Percentiles rank a stretch among this genome's conserved stretches.
phyloP scores from a whole-genome alignment of 345 rosid species.

The Alliaria petiolata region DNA sequence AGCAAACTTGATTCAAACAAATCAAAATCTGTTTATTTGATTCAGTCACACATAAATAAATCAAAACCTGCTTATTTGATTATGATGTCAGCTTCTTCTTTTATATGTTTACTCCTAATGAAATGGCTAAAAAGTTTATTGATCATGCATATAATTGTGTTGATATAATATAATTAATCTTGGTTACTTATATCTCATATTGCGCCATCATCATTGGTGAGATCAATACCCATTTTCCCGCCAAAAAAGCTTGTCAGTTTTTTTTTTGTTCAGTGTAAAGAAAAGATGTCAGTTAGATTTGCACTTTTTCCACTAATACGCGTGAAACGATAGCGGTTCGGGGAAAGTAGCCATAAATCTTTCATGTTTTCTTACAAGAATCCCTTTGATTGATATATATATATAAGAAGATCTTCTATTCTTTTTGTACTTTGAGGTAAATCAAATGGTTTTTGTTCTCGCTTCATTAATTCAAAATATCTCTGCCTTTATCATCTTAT shows the following conservation, averaged over 20 bases:
- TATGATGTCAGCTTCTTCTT: not conserved
- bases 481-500: not conserved
- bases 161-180: not conserved
- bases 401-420: slow-evolving; percentile 18
- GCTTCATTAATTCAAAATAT: slow-evolving; percentile 3
- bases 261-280: not conserved
- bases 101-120: not conserved
- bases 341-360: not conserved
- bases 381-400: slow-evolving; percentile 11
- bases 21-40: too few species aligned
- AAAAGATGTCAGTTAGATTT: not conserved
- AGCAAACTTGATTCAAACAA: too few species aligned
- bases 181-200: not conserved
- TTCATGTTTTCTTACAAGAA: not conserved
- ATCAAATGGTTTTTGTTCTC: not conserved
- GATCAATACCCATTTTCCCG: not conserved
- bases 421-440: slow-evolving; percentile 7
- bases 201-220: not conserved
- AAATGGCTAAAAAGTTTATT: not conserved
- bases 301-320: not conserved
- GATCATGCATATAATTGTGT: not conserved
- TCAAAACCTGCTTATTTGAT: not conserved
- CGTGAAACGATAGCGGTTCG: slow-evolving; percentile 4
- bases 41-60: slow-evolving; percentile 10
- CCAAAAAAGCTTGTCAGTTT: not conserved